Percentiles rank a stretch among this genome's conserved stretches.
phyloP scores from a whole-genome alignment of 345 rosid species.

The Salix viminalis region DNA sequence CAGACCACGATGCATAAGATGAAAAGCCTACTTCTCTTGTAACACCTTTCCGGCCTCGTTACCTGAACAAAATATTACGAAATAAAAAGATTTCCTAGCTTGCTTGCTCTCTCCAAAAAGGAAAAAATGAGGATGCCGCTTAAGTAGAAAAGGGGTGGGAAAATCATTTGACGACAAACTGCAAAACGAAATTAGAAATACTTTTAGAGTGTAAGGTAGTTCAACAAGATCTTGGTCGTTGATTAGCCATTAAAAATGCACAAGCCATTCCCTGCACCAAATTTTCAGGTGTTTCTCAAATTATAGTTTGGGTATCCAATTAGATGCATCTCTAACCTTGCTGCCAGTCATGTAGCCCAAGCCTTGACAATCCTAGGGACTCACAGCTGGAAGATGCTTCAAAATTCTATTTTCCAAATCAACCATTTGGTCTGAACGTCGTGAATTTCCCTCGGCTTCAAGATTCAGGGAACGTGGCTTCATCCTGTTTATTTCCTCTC shows the following conservation, averaged over 20 bases:
- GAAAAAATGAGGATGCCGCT: background rate
- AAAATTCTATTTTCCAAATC: background rate
- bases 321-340: background rate
- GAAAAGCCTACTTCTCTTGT: background rate
- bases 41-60: background rate
- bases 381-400: background rate
- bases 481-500: constrained; percentile 80
- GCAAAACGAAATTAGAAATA: background rate
- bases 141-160: background rate
- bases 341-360: background rate
- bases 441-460: constrained; percentile 39
- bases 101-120: background rate
- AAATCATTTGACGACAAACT: background rate
- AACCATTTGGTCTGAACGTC: constrained; percentile 18
- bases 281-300: background rate
- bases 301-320: background rate
- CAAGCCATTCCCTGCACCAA: background rate
- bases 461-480: constrained; percentile 46
- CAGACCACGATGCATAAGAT: background rate
- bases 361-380: background rate
- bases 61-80: background rate
- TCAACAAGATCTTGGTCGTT: background rate
- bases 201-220: background rate
- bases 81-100: background rate
- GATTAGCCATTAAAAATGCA: background rate